These are phyloP conservation scores for Verticillium tricorpus DNA, from an alignment of 2,329 filamentous ascomycete species.

Conservation along the genomic window DNA sequence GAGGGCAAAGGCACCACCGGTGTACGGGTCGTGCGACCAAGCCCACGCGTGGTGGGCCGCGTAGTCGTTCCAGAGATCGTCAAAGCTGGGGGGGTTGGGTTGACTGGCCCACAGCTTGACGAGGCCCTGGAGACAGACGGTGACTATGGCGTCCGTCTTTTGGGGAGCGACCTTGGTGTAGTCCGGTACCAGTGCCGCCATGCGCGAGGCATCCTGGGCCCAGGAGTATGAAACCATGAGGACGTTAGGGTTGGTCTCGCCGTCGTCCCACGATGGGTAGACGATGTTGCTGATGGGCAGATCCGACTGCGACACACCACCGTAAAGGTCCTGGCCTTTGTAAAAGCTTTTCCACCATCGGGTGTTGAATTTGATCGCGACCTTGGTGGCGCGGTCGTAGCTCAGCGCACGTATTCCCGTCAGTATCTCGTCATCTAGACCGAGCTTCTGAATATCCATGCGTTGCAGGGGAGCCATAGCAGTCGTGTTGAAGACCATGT, in stretches of 20 bases:
- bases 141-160: constrained; percentile 3
- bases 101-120: constrained; percentile 4
- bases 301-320: constrained; percentile 18
- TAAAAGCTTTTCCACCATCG: constrained; percentile 23
- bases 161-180: neutral
- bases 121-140: constrained; percentile 6
- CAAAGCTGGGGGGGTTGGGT: neutral
- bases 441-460: constrained; percentile 18
- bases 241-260: constrained; percentile 16
- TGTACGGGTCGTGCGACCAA: constrained; percentile 29
- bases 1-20: constrained; percentile 31
- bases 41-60: constrained; percentile 26
- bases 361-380: constrained; percentile 28
- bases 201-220: constrained; percentile 24
- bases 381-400: constrained; percentile 25
- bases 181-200: constrained; percentile 15
- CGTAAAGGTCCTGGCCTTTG: neutral
- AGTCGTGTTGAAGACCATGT: constrained; percentile 22
- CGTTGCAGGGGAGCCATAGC: constrained; percentile 20
- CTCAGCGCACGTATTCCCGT: constrained; percentile 20
- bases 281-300: constrained; percentile 18
- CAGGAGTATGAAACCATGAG: constrained; percentile 27
- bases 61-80: neutral
- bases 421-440: neutral
- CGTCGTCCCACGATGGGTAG: constrained; percentile 28